phyloP scores from a whole-genome alignment of 495 filamentous ascomycete genomes.

The Platismatia glauca region DNA sequence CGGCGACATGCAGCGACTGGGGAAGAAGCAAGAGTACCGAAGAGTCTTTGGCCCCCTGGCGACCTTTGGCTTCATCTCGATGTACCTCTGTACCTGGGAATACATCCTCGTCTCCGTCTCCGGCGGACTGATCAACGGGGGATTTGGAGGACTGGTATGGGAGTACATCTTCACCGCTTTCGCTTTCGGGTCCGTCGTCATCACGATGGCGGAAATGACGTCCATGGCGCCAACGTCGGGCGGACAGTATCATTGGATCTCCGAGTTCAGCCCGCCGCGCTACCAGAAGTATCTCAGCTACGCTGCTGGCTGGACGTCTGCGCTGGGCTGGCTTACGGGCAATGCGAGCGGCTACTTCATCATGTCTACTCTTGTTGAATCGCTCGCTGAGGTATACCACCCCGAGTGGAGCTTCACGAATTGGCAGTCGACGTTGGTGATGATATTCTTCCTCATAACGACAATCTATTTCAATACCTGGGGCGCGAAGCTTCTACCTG shows the following conservation, averaged over 20 bases:
- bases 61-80: not conserved
- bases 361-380: not conserved
- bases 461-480: conserved; percentile 2
- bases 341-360: conserved; percentile 1
- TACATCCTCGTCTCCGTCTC: not conserved
- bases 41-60: not conserved
- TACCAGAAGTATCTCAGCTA: conserved; percentile 40
- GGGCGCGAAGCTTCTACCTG: not conserved
- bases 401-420: not conserved
- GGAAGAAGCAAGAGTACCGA: conserved; percentile 3
- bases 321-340: not conserved
- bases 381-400: not conserved
- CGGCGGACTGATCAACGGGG: conserved; percentile 34
- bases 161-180: conserved; percentile 39
- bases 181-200: conserved; percentile 40
- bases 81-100: conserved; percentile 6
- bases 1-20: not conserved
- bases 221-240: conserved; percentile 43
- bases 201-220: conserved; percentile 46
- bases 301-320: conserved; percentile 26
- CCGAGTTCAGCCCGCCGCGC: conserved; percentile 35
- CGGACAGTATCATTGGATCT: conserved; percentile 46
- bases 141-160: conserved; percentile 47
- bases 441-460: not conserved
- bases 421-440: not conserved